Evolutionary conservation across 306 rosid species (phyloP).

Genomic region (Trifolium repens): DNA sequence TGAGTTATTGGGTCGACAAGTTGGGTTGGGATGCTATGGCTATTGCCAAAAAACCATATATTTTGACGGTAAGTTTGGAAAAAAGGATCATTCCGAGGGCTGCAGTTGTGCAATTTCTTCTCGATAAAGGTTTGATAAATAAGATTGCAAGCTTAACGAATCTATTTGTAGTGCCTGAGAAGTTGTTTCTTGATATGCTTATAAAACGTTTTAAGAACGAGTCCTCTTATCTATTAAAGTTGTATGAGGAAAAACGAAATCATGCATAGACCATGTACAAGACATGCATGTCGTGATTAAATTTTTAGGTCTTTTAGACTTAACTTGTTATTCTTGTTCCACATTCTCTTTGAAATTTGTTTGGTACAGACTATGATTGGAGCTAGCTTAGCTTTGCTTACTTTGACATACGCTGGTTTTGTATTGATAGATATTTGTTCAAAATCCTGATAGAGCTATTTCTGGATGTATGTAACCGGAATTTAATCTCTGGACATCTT

Average conservation of each 20-base stretch:
- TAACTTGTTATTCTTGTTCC: not conserved
- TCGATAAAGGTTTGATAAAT: slow-evolving; percentile 45
- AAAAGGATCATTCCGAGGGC: slow-evolving; percentile 54
- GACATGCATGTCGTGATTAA: not conserved
- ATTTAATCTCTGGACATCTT: no score
- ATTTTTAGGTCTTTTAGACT: not conserved
- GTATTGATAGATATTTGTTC: not conserved
- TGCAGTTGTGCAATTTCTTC: slow-evolving; percentile 36
- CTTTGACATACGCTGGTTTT: not conserved
- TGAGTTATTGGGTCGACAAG: slow-evolving; percentile 49
- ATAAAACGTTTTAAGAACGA: not conserved
- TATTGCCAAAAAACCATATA: not conserved
- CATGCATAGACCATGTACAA: not conserved
- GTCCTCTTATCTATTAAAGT: slow-evolving; percentile 6
- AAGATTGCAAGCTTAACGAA: slow-evolving; percentile 1
- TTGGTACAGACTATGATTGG: not conserved
- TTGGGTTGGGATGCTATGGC: slow-evolving; percentile 41
- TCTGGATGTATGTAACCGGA: no score
- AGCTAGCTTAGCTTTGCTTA: slow-evolving; percentile 3
- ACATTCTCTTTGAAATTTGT: not conserved
- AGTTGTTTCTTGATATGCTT: not conserved
- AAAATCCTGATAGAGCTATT: not conserved
- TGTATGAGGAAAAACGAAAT: not conserved
- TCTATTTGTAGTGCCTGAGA: not conserved
- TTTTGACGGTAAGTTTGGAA: slow-evolving; percentile 44